Evolutionary conservation across 148 eudicot genomes (phyloP).

Genomic region (Pouteria glomerata): DNA sequence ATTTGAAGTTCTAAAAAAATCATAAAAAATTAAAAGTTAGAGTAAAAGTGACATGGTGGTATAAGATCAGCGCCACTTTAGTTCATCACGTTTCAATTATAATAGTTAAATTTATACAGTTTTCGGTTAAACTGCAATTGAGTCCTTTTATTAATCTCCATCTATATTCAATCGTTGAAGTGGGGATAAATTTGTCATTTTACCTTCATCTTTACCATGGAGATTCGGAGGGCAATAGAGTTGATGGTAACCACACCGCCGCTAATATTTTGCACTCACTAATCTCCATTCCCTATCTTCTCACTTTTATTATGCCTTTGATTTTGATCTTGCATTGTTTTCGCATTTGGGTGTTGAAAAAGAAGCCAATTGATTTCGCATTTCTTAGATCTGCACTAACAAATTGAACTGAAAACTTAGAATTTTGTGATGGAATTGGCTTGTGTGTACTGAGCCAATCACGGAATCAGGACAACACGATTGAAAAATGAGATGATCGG

Average conservation of each 20-base stretch:
- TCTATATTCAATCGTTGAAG: no score
- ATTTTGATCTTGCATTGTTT: neutral
- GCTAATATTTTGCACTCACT: conserved; percentile 61
- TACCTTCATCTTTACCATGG: no score
- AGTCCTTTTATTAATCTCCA: no score
- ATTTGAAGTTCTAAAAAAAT: no score
- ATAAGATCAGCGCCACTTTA: no score
- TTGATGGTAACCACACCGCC: conserved; percentile 62
- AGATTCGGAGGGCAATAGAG: conserved; percentile 34
- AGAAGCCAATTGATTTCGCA: neutral
- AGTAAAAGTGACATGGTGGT: no score
- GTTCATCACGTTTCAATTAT: no score
- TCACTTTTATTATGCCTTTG: neutral
- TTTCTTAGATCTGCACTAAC: neutral
- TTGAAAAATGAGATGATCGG: conserved; percentile 4
- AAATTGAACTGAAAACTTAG: neutral
- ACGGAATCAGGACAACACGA: conserved; percentile 5
- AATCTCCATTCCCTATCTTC: conserved; percentile 3
- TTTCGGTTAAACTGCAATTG: no score
- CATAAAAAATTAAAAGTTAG: no score
- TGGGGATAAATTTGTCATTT: no score
- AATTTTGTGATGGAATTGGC: conserved; percentile 24
- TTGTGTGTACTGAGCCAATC: conserved; percentile 15
- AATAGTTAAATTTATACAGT: no score
- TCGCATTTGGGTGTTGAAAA: conserved; percentile 17